Evolutionary conservation across 2,329 filamentous ascomycete genomes (phyloP), one percentile per base, ranked within the genome.

Genomic region (Cephalotrichum gorgonifer): DNA sequence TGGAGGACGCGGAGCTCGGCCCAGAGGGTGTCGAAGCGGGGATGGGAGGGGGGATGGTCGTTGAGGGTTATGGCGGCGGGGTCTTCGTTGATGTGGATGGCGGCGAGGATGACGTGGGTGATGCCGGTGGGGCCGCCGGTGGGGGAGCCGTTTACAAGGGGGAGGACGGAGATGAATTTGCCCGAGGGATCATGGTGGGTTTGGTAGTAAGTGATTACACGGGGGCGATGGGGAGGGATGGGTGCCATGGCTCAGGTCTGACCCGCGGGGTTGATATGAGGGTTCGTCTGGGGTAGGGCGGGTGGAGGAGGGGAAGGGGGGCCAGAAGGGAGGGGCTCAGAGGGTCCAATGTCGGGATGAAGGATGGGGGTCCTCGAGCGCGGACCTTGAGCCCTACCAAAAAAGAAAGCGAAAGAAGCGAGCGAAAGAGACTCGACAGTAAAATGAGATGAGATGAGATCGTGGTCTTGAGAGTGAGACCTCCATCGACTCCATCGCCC

Each of bases 31-130:
- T 78, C 70, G 64, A 85, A 91, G 54, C 79, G 76, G 4, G 78
- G 64, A 56, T 86, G 68, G n/a, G 76, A 68, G 0, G 87, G 87
- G 0, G 73, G 72, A 60, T 88, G 78, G 65, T 96, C 83, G 64
- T 96, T 96, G 54, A 95, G 76, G 0, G 83, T 87, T 56, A 91
- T 76, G 51, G 79, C 73, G 8, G 72, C 72, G 1, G 86, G 80
- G 20, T 68, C 66, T 6, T 76, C 72, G 63, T 93, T 90, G 56
- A 96, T 70, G 65, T 96, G 90, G 52, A 96, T 80, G 12, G 90
- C 89, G 6, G 87, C 88, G 44, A 96, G 68, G 56, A 95, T 90
- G 52, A 95, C 74, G 66, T 96, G 90, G 0, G 90, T 95, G 25
- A 77, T 61, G 33, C 71, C 63, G 43, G 72, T 64, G 20, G 17